Evolutionary conservation across 2,329 filamentous ascomycete species (phyloP), one percentile per base, ranked within the genome.

Genomic region (Alternaria sp.): DNA sequence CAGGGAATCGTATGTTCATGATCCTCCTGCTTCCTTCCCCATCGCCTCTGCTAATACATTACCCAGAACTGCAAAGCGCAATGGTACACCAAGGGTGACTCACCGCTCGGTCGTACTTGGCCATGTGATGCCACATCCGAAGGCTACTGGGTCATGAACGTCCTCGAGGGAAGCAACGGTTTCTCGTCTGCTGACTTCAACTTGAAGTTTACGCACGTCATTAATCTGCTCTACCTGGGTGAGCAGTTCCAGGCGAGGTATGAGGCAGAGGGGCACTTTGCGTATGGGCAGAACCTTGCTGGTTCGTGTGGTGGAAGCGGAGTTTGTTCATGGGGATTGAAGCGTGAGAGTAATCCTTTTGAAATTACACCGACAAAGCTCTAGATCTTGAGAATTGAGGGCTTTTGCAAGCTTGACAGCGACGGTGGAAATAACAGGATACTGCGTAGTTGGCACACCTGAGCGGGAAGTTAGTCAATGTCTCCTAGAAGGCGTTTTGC

Each of bases 111-210:
- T n/a, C 70, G 65, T 23, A 60, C 56, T 11, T 74, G 67, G 67
- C 67, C 71, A 3, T 73, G 70, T 49, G 70, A 72, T 24, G 23
- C 57, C 2, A 40, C 58, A 1, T 51, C 52, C 9, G 48, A 68
- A 1, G 70, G 72, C 1, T 70, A 72, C 34, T 74, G 70, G 71
- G 49, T 54, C 3, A 66, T 74, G 54, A 58, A 66, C 10, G 58
- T 72, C 26, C 48, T 65, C 0, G 50, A 56, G n/a, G 63, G 63
- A 21, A 50, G 45, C 14, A 7, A 39, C 7, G 54, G 55, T 4
- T 71, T 66, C 37, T 37, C 24, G 1, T 28, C 42, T 3, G 53
- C 42, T 4, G 51, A 72, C 37, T 72, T 72, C 51, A 61, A 67
- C n/a, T 41, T 71, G 10, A 67, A 59, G n/a, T 67, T 72, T 26